Evolutionary conservation across 192 early-diverging fungal genomes (phyloP), one percentile per base, ranked within the genome.

Genomic region (Rhizophagus clarus): DNA sequence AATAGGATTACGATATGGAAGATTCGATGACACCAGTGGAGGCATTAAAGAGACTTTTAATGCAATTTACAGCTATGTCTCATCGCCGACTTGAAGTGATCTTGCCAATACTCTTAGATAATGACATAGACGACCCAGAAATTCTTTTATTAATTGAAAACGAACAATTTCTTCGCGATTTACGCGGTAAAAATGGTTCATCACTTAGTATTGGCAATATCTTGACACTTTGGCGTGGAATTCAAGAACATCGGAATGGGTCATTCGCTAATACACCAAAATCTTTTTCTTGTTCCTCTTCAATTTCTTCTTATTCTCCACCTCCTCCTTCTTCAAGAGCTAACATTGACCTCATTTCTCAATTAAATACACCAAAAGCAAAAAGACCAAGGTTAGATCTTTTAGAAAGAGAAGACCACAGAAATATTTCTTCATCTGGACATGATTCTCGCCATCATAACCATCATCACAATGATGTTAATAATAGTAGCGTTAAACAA

Each of bases 121-220:
- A 79, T 71, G 77, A 79, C 26, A 79, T 79, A 79, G 77, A 79
- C 34, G 67, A 79, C 68, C 77, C 77, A 26, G 77, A 79, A n/a
- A 79, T 79, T 60, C 56, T 79, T 37, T 49, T 79, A 24, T 60
- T 79, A 61, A 79, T 79, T 61, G 68, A 79, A 31, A 79, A 71
- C 61, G 77, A 79, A 71, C 62, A 79, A 56, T 79, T 71, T 37
- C 68, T 79, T 12, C 66, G 68, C 17, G 77, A 79, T 37, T 31
- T 79, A 29, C 77, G 69, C 20, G 56, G 77, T 71, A 79, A 79
- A 79, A 79, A 79, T 61, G 77, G 77, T 4, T 70, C 77, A 32
- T 68, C 70, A n/a, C 26, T 79, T 40, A 71, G 67, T 40, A 31
- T 32, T 28, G 77, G 77, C 47, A 79, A 79, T 40, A 60, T 68